These are phyloP conservation scores for Melanogaster broomeanus DNA, from an alignment of 768 basidiomycete species.

Conservation along the genomic window DNA sequence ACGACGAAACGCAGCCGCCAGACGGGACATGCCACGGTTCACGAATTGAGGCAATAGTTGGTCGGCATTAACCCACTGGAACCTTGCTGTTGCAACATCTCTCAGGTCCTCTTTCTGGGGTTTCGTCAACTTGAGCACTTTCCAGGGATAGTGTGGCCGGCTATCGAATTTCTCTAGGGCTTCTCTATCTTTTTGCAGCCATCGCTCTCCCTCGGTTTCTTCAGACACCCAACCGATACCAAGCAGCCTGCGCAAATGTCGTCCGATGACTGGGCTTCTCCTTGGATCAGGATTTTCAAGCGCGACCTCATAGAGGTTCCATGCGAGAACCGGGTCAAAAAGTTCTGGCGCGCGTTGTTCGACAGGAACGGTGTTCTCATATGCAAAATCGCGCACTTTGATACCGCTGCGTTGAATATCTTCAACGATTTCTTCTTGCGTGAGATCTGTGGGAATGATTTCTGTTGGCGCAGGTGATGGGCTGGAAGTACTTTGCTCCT, in stretches of 20 bases:
- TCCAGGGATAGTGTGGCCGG: conserved; percentile 28
- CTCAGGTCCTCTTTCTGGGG: conserved; percentile 27
- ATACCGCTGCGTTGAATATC: conserved; percentile 31
- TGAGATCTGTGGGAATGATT: conserved; percentile 34
- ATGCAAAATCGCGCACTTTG: conserved; percentile 35
- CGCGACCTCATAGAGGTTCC: conserved; percentile 31
- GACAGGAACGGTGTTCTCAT: conserved; percentile 17
- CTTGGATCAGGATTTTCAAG: conserved; percentile 19
- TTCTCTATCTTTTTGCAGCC: conserved; percentile 27
- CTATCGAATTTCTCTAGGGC: conserved; percentile 27
- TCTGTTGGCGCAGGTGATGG: conserved; percentile 36
- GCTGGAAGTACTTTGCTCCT: conserved; percentile 16
- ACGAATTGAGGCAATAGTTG: conserved; percentile 27
- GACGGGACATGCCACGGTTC: conserved; percentile 21
- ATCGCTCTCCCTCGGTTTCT: conserved; percentile 22
- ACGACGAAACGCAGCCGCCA: conserved; percentile 14
- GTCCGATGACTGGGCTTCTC: conserved; percentile 23
- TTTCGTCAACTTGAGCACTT: conserved; percentile 18
- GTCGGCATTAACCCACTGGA: conserved; percentile 34
- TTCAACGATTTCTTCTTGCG: conserved; percentile 33
- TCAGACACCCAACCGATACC: conserved; percentile 31
- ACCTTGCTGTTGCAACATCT: conserved; percentile 26
- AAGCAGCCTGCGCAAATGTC: conserved; percentile 28
- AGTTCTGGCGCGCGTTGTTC: conserved; percentile 23
- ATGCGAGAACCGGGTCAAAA: conserved; percentile 32